Evolutionary conservation across 371 early-diverging fungal genomes (phyloP).

Genomic region (Pancytospora philotis): DNA sequence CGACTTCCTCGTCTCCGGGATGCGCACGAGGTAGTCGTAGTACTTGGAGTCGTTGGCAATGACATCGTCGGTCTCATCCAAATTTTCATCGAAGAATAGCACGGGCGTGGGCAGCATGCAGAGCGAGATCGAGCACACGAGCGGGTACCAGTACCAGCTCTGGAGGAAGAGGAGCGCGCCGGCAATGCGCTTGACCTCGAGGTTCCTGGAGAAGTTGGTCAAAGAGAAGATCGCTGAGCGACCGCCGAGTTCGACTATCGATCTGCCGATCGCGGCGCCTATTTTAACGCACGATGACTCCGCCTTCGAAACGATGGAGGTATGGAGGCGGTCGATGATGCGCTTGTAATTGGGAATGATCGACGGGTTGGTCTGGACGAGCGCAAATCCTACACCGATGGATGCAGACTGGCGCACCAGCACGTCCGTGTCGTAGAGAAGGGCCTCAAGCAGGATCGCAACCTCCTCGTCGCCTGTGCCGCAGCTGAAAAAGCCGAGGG

Average conservation of each 20-base stretch:
- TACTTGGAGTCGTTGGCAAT: slow-evolving; percentile 10
- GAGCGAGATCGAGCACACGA: slow-evolving; percentile 57
- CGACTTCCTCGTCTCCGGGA: slow-evolving; percentile 34
- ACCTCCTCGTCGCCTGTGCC: slow-evolving; percentile 75
- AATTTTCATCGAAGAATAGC: slow-evolving; percentile 35
- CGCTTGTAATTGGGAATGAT: slow-evolving; percentile 66
- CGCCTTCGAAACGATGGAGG: slow-evolving; percentile 76
- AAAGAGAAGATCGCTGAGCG: slow-evolving; percentile 86
- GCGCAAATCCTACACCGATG: slow-evolving; percentile 86
- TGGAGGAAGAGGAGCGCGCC: slow-evolving; percentile 90
- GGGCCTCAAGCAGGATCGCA: slow-evolving; percentile 82
- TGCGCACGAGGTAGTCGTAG: slow-evolving; percentile 22
- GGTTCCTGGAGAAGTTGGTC: slow-evolving; percentile 72
- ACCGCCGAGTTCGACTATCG: too few relatives aligned
- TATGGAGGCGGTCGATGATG: slow-evolving; percentile 67
- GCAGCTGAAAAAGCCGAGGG: slow-evolving; percentile 89
- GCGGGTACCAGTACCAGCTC: slow-evolving; percentile 98
- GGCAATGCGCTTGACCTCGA: slow-evolving; percentile 78
- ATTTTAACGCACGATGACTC: slow-evolving; percentile 82
- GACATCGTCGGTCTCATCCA: slow-evolving; percentile 18
- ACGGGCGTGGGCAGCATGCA: slow-evolving; percentile 45
- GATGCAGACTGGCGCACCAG: slow-evolving; percentile 93
- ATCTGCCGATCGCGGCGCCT: slow-evolving; percentile 90
- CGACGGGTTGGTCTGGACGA: slow-evolving; percentile 82
- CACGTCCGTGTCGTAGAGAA: slow-evolving; percentile 86